Conservation (phyloP, 257 asterid genomes). For the Capsicum rhomboideum region DNA sequence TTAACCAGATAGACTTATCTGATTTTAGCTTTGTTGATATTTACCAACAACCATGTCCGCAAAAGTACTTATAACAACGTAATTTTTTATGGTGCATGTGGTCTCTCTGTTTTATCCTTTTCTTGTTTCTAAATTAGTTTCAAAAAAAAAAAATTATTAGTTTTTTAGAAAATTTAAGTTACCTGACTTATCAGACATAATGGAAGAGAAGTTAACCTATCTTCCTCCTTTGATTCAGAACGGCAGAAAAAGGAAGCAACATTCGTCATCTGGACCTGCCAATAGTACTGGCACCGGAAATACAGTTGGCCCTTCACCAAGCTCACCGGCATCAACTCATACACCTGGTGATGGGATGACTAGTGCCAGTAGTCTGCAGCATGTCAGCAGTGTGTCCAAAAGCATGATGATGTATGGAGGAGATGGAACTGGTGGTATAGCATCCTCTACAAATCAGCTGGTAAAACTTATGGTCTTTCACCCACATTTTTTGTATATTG, state of each 20-base stretch:
- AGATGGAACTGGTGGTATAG: slow-evolving; percentile 87
- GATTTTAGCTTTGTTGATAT: neutral
- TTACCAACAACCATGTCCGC: neutral
- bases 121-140: neutral
- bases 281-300: slow-evolving; percentile 79
- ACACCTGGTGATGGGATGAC: slow-evolving; percentile 94
- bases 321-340: slow-evolving; percentile 89
- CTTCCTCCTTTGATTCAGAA: slow-evolving; percentile 31
- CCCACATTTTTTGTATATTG: neutral
- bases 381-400: slow-evolving; percentile 61
- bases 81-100: neutral
- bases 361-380: slow-evolving; percentile 74
- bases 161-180: neutral
- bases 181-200: neutral
- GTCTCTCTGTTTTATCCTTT: neutral
- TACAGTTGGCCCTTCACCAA: slow-evolving; percentile 70
- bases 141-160: too few species aligned
- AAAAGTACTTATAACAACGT: neutral
- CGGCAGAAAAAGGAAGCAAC: slow-evolving; percentile 83
- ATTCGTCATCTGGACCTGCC: slow-evolving; percentile 90
- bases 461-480: slow-evolving; percentile 32
- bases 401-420: slow-evolving; percentile 74
- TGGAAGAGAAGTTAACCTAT: neutral
- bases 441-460: slow-evolving; percentile 85
- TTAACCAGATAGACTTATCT: neutral